These are phyloP conservation scores for Agroathelia rolfsii DNA, from an alignment of 1,284 basidiomycete genomes.

Conservation along the genomic window DNA sequence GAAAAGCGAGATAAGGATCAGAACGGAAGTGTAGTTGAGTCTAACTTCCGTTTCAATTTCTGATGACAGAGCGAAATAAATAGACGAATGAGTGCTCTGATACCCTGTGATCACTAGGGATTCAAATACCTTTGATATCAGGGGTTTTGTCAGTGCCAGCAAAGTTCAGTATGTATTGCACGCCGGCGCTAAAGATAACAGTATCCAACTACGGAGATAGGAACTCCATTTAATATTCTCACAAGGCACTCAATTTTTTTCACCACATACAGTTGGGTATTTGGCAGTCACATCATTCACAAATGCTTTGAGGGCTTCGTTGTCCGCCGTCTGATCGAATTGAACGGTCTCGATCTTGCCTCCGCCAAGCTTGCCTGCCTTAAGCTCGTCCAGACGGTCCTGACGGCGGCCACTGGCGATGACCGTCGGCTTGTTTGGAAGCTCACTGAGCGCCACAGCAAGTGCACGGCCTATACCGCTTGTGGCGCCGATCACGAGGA, in stretches of 20 bases:
- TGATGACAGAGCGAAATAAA: conserved; percentile 15
- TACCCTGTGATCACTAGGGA: too few species aligned
- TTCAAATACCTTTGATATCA: too few species aligned
- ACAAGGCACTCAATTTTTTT: too few species aligned
- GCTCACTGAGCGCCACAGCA: conserved; percentile 38
- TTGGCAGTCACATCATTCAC: conserved; percentile 28
- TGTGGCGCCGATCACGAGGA: conserved; percentile 54
- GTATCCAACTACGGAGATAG: conserved; percentile 52
- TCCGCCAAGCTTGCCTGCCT: conserved; percentile 19
- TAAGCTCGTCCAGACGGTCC: conserved; percentile 39
- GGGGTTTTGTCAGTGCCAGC: too few species aligned
- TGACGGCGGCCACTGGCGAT: conserved; percentile 46
- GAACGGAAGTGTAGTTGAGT: conserved; percentile 47
- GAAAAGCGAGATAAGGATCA: conserved; percentile 38
- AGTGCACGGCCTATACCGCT: conserved; percentile 52
- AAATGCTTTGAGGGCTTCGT: conserved; percentile 29
- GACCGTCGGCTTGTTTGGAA: conserved; percentile 42
- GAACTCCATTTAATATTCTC: too few species aligned
- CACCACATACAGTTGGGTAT: conserved; percentile 43
- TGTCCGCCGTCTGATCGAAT: conserved; percentile 32
- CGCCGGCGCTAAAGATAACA: conserved; percentile 37
- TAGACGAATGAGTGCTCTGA: too few species aligned
- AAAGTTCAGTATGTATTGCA: conserved; percentile 45
- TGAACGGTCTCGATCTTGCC: conserved; percentile 28
- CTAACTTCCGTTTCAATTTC: conserved; percentile 40